Percentiles rank a stretch among this genome's conserved stretches.
Evolutionary conservation across 2,329 filamentous ascomycete genomes (phyloP).

Genomic region (Ophiosphaerella herpotricha): DNA sequence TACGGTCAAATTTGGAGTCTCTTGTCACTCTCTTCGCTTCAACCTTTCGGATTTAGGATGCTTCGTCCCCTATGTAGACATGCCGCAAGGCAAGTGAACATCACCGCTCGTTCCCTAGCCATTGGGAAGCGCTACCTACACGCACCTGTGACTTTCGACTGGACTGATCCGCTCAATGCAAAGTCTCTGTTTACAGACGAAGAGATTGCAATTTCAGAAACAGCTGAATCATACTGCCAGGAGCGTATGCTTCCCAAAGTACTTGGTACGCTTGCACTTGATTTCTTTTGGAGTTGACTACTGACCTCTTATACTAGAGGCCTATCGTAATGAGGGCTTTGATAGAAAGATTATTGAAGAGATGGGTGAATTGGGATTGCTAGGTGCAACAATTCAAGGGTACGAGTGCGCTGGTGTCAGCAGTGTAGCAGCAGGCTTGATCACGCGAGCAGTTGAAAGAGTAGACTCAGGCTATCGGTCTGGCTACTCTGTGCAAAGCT

Average conservation of each 20-base stretch:
- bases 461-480: constrained; percentile 92
- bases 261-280: constrained; percentile 63
- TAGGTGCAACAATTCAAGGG: constrained; percentile 83
- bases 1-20: background rate
- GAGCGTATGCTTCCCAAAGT: constrained; percentile 84
- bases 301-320: constrained; percentile 59
- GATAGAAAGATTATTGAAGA: constrained; percentile 84
- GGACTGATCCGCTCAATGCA: constrained; percentile 83
- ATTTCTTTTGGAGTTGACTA: background rate
- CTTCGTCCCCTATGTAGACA: constrained; percentile 49
- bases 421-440: constrained; percentile 85
- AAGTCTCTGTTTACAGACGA: constrained; percentile 84
- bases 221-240: constrained; percentile 91
- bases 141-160: constrained; percentile 69
- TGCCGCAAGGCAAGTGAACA: constrained; percentile 47
- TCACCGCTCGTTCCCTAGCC: constrained; percentile 30
- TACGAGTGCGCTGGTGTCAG: constrained; percentile 88
- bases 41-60: constrained; percentile 39
- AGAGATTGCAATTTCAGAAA: constrained; percentile 86
- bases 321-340: constrained; percentile 84
- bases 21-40: background rate
- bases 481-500: constrained; percentile 91
- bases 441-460: constrained; percentile 86
- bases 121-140: constrained; percentile 48
- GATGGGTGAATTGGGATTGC: constrained; percentile 89